Evolutionary conservation across 2,329 filamentous ascomycete species (phyloP), one percentile per base, ranked within the genome.

Genomic region (Xylaria sp.): DNA sequence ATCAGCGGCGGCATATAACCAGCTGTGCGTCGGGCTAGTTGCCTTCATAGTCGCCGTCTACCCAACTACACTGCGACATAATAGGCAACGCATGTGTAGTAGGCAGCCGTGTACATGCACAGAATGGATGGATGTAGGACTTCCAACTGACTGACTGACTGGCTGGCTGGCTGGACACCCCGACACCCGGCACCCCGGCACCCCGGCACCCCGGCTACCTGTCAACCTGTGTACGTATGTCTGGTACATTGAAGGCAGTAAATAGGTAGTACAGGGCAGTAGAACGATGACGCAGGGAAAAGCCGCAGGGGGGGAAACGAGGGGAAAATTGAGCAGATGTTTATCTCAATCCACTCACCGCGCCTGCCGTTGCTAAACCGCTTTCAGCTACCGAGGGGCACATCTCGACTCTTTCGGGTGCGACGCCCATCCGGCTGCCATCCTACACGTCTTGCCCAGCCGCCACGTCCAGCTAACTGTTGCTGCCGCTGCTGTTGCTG

Each of bases 321-420:
- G 48, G 43, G 52, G 51, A 54, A 53, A 48, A 45, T 55, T 42
- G 44, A 51, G 43, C 41, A 49, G 43, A 22, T 39, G 29, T 45
- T 52, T 52, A 56, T 52, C 47, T 56, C 58, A 59, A 61, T 59
- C 42, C 20, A 56, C 49, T 59, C 55, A 61, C 58, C 58, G 58
- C 52, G 56, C 40, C 41, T 37, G 24, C 19, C 16, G 50, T 52
- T 56, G 56, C 58, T 61, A 61, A 61, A 59, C 58, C 55, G 18
- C 20, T 45, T 61, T 61, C 40, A 43, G 52, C 56, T 58, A 61
- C 58, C 58, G 58, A 61, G 39, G 42, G 38, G 58, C 47, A 39
- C 48, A 56, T 61, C 55, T 58, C 47, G 52, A 59, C 55, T 54
- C 21, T 54, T 59, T 48, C 42, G 58, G 52, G 56, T 34, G 29